Base-by-base conservation (phyloP, 176 grass and related monocot genomes). In the Phoenix roebelenii region DNA sequence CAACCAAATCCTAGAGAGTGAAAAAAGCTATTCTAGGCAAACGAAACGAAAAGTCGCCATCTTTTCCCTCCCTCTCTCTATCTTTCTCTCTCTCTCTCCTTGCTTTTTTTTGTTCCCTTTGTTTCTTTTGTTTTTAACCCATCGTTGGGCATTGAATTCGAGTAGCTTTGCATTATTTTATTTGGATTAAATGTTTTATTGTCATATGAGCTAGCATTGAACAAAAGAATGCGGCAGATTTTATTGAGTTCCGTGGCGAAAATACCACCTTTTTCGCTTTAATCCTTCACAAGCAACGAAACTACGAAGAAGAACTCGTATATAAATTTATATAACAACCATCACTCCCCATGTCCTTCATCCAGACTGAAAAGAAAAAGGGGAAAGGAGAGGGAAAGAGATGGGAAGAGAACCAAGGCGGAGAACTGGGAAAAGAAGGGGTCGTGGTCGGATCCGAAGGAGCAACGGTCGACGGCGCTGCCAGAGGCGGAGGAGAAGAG, bases 381-480 rank as follows among this genome's bases (percentile, higher is more conserved):
- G 25, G 23, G 63, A 52, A n/a, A 15, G 5, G 19, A n/a, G 20
- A 52, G 15, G 25, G 5, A 23, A 52, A 3, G 4, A 25, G 49
- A 65, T 12, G 35, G 9, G 35, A 44, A 52, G 65, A 20, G 12
- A 65, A 25, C 22, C 48, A 6, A 26, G 5, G 17, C 52, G 22
- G 49, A 51, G 15, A 44, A 9, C 35, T 44, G 35, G 10, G 35
- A 44, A 44, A 65, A 23, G 23, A 65, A 4, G 49, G 14, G 49
- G 22, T 52, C 16, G 19, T 9, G 23, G 23, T 65, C 63, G 49
- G 65, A 56, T 68, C 52, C 65, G 28, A 55, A 68, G 26, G 65
- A 68, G 52, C 63, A 51, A 16, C 22, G 16, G 0, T 65, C 49
- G 6, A 4, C 22, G 23, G 39, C 22, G 12, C 22, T 50, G 18